These are phyloP conservation scores for Eucalyptus pumila DNA, from an alignment of 345 rosid species.

Conservation along the genomic window DNA sequence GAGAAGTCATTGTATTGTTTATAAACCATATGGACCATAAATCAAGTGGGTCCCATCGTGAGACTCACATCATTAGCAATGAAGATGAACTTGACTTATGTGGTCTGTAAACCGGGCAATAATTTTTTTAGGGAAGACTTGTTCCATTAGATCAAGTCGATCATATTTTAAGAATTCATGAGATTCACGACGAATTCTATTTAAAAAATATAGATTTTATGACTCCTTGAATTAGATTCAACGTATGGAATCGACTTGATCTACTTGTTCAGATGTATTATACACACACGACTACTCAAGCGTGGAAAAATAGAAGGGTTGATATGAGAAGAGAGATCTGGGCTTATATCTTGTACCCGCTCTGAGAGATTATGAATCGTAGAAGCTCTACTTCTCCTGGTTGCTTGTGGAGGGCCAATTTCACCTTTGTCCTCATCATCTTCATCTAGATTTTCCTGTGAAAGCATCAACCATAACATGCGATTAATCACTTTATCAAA, in stretches of 20 bases:
- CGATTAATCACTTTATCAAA: neutral
- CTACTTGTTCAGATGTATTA: neutral
- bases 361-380: conserved; percentile 93
- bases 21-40: neutral
- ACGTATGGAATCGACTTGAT: neutral
- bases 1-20: neutral
- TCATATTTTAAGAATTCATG: neutral
- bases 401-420: conserved; percentile 11
- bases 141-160: neutral
- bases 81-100: neutral
- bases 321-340: neutral
- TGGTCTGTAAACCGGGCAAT: neutral
- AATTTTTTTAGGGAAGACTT: neutral
- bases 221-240: neutral
- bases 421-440: neutral
- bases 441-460: conserved; percentile 28
- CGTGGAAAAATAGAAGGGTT: neutral
- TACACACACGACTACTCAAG: neutral
- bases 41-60: neutral
- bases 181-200: neutral
- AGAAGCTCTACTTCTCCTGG: conserved; percentile 77
- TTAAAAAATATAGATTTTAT: neutral
- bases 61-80: neutral
- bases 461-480: neutral
- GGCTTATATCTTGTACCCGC: conserved; percentile 30